Evolutionary conservation across 2,329 filamentous ascomycete species (phyloP).

Genomic region (Emergomyces pasteurianus): DNA sequence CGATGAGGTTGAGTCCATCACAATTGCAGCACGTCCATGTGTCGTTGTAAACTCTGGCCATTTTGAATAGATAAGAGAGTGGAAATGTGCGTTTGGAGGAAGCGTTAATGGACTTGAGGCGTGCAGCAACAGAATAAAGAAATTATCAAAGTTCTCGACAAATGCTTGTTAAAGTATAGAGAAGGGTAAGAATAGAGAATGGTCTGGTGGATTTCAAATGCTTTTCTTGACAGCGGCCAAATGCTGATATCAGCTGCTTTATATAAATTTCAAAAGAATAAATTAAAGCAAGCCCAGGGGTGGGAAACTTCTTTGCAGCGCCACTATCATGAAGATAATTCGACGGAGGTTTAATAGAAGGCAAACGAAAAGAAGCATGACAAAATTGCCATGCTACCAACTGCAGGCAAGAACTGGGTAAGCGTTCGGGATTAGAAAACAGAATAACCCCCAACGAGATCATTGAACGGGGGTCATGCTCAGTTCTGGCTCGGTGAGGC

Average conservation of each 20-base stretch:
- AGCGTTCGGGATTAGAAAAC: background rate
- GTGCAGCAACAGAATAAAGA: background rate
- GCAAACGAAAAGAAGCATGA: background rate
- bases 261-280: background rate
- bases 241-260: background rate
- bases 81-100: background rate
- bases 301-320: background rate
- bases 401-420: background rate
- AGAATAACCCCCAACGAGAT: background rate
- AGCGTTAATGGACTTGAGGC: background rate
- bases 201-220: background rate
- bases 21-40: constrained; percentile 19
- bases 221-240: background rate
- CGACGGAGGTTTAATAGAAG: background rate
- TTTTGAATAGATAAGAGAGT: background rate
- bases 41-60: background rate
- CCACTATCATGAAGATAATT: background rate
- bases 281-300: background rate
- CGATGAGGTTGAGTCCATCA: constrained; percentile 11
- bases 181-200: background rate
- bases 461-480: background rate
- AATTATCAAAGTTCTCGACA: background rate
- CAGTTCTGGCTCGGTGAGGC: background rate
- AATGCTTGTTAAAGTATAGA: background rate
- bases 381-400: background rate